Conservation (phyloP, 169 alveolate genomes). For the Theileria annulata region DNA sequence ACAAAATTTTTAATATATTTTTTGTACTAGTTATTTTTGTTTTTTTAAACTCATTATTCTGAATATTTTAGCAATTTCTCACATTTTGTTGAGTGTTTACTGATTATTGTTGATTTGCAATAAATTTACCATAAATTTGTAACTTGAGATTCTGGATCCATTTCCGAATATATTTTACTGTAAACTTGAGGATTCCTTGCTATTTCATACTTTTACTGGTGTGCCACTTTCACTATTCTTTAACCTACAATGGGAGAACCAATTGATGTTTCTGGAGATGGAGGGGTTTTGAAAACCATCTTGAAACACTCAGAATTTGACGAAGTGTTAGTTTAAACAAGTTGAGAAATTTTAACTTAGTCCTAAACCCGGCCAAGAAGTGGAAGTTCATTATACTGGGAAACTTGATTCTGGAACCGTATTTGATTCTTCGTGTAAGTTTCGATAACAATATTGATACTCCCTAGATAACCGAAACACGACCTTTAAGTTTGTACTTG, state of each 20-base stretch:
- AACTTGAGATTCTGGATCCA: too few relatives aligned
- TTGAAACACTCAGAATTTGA: constrained; percentile 34
- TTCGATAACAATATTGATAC: not conserved
- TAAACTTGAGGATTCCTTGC: not conserved
- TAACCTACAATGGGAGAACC: constrained; percentile 40
- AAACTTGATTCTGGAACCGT: constrained; percentile 76
- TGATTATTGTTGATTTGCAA: too few relatives aligned
- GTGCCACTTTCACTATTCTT: not conserved
- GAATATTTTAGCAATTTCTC: too few relatives aligned
- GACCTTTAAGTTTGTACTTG: constrained; percentile 78
- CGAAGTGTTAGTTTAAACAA: constrained; percentile 26
- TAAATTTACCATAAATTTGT: too few relatives aligned
- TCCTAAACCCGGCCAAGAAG: constrained; percentile 82
- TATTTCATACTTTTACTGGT: not conserved
- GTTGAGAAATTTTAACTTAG: not conserved
- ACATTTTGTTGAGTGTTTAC: too few relatives aligned
- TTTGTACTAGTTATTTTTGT: too few relatives aligned
- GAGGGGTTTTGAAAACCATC: constrained; percentile 61
- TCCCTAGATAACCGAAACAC: constrained; percentile 65
- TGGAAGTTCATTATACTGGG: constrained; percentile 83
- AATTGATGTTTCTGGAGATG: constrained; percentile 59
- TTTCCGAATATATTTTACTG: too few relatives aligned
- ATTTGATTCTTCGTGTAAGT: constrained; percentile 81
- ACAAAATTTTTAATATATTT: too few relatives aligned
- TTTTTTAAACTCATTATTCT: too few relatives aligned